Conservation (phyloP, 2,329 filamentous ascomycete species). For the Coniochaeta prunicola region DNA sequence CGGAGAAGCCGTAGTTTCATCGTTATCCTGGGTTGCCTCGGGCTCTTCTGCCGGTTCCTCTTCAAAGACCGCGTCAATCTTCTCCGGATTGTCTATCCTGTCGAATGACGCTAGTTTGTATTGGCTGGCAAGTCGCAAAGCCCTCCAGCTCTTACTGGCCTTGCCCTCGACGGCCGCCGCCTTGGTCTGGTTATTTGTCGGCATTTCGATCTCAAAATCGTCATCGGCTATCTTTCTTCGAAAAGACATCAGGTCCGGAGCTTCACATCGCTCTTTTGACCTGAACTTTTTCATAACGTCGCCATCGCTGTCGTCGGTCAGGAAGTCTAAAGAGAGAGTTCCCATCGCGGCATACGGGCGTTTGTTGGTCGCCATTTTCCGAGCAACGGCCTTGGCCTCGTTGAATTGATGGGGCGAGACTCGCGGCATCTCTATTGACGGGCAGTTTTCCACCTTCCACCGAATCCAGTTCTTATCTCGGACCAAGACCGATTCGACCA, state of each 20-base stretch:
- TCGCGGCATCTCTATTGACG: slow-evolving; percentile 70
- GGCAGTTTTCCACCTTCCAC: slow-evolving; percentile 95
- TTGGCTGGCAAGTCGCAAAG: slow-evolving; percentile 70
- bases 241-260: slow-evolving; percentile 66
- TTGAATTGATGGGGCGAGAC: slow-evolving; percentile 63
- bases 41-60: slow-evolving; percentile 26
- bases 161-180: slow-evolving; percentile 59
- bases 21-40: slow-evolving; percentile 25
- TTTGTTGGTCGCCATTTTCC: slow-evolving; percentile 62
- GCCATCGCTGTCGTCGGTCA: slow-evolving; percentile 54
- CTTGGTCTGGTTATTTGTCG: slow-evolving; percentile 53
- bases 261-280: slow-evolving; percentile 52
- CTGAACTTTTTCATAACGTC: slow-evolving; percentile 64
- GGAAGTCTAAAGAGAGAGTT: slow-evolving; percentile 69
- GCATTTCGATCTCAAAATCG: slow-evolving; percentile 82
- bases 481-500: slow-evolving; percentile 92
- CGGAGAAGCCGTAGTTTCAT: slow-evolving; percentile 27
- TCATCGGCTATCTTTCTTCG: slow-evolving; percentile 67
- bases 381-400: slow-evolving; percentile 58
- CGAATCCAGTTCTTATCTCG: slow-evolving; percentile 98
- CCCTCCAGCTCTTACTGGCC: slow-evolving; percentile 85
- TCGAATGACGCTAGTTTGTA: slow-evolving; percentile 73
- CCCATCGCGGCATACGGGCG: slow-evolving; percentile 62
- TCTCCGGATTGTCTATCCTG: slow-evolving; percentile 77
- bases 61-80: slow-evolving; percentile 51